Percentiles rank a stretch among this genome's conserved stretches.
phyloP scores from a whole-genome alignment of 2,329 filamentous ascomycete genomes.

The Trichoderma lentiforme region DNA sequence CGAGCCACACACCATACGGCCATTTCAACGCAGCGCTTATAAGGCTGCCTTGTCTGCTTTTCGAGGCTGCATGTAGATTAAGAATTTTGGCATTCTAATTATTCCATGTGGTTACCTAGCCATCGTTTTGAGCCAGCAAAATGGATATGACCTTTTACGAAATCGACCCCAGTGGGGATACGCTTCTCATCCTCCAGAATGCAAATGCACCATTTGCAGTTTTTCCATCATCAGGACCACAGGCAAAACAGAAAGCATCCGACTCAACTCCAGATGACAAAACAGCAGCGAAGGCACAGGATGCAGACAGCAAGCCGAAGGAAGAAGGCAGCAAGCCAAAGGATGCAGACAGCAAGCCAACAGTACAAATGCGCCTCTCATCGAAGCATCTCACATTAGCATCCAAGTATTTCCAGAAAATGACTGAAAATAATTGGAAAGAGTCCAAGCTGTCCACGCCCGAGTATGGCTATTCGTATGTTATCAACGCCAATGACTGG shows the following conservation, averaged over 20 bases:
- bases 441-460: slow-evolving; percentile 8
- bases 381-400: slow-evolving; percentile 36
- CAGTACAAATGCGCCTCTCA: slow-evolving; percentile 27
- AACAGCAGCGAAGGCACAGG: background rate
- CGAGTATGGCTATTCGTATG: background rate
- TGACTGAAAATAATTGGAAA: slow-evolving; percentile 6
- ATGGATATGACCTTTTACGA: background rate
- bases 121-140: background rate
- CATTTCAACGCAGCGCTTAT: background rate
- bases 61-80: background rate
- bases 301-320: background rate
- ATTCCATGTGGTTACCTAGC: background rate
- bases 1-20: background rate
- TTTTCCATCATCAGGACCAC: background rate
- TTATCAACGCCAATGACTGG: slow-evolving; percentile 18
- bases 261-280: background rate
- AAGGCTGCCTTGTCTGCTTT: background rate
- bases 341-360: background rate
- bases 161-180: slow-evolving; percentile 8
- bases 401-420: slow-evolving; percentile 26
- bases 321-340: background rate
- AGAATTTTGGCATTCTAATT: background rate
- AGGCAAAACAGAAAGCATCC: background rate
- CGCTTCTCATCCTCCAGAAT: slow-evolving; percentile 3
- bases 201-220: background rate